Base-by-base conservation (phyloP, 345 rosid genomes). In the Microthlaspi erraticum region DNA sequence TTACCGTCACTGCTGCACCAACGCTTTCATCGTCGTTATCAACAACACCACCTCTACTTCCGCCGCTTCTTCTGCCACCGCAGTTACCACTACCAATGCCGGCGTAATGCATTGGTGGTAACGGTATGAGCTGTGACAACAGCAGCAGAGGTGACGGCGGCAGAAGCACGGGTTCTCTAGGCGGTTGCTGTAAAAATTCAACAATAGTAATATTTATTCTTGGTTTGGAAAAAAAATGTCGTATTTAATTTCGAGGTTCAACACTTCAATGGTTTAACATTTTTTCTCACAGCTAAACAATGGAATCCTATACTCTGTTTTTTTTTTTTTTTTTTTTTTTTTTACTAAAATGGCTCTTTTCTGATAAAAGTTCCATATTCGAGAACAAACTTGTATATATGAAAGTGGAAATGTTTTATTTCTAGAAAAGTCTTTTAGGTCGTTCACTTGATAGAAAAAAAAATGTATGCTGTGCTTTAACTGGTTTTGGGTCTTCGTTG, bases 181-280 rank as follows among this genome's bases (percentile, higher is more conserved):
- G 48, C 39, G 52, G 49, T 53, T 23, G 55, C 52, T 68, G 26
- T 45, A 3, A 43, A 8, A 68, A 43, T 32, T 18, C 9, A 19
- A 53, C 38, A 54, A 54, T 6, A 19, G 44, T n/a, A 12, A 10
- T 53, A 54, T 19, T 26, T 26, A 2, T 26, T 26, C 29, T 26
- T 26, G 29, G 29, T 26, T 26, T 26, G 29, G 29, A 26, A 26
- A 26, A 26, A 26, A 26, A 55, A 18, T 46, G 17, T 17, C 7
- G 29, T 16, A 44, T 44, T 32, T 32, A 44, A 41, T 41, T n/a
- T 19, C 11, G 46, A 10, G 13, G 52, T 26, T 26, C 36, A n/a
- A n/a, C n/a, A n/a, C n/a, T n/a, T n/a, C n/a, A 8, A 1, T 1
- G 2, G n/a, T 60, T 26, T 5, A 8, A 42, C 20, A 12, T 20